A percentile compares a stretch with the other conserved stretches of the same genome.
Evolutionary conservation across 352 stramenopile genomes (phyloP).

Genomic region (Pythium grandisporangium): DNA sequence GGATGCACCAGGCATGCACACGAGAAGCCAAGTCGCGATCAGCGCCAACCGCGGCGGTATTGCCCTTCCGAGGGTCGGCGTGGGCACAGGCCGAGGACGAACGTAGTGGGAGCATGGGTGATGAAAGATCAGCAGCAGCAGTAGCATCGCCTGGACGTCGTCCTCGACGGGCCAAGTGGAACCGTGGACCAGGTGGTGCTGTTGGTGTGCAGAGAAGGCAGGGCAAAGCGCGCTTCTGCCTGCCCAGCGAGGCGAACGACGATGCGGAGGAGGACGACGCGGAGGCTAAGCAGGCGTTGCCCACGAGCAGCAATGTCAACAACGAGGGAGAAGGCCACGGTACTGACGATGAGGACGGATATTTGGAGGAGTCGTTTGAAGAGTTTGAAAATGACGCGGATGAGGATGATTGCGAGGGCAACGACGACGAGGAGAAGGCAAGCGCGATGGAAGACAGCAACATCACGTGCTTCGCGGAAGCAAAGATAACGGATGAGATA

Average conservation of each 20-base stretch:
- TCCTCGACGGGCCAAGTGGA: slow-evolving; percentile 41
- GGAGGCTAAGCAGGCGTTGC: slow-evolving; percentile 4
- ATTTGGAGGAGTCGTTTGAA: slow-evolving; percentile 80
- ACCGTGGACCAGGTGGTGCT: no score
- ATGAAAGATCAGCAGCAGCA: not conserved
- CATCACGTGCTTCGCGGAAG: not conserved
- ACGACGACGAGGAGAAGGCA: not conserved
- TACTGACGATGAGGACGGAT: slow-evolving; percentile 32
- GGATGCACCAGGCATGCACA: slow-evolving; percentile 6
- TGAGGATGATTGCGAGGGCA: not conserved
- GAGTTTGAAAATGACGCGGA: slow-evolving; percentile 53
- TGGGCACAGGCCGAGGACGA: no score
- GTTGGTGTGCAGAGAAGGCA: slow-evolving; percentile 28
- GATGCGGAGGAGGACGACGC: slow-evolving; percentile 5
- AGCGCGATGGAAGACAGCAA: not conserved
- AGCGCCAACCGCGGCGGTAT: slow-evolving; percentile 31
- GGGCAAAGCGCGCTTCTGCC: slow-evolving; percentile 18
- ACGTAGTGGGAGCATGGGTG: no score
- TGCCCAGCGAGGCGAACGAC: slow-evolving; percentile 11
- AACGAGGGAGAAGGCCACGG: slow-evolving; percentile 7
- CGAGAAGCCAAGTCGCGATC: slow-evolving; percentile 22
- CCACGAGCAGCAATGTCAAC: slow-evolving; percentile 1
- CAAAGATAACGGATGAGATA: no score
- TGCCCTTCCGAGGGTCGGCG: slow-evolving; percentile 14
- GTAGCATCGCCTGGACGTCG: slow-evolving; percentile 2